Percentiles rank a stretch among this genome's conserved stretches.
Conservation (phyloP, 192 early-diverging fungal genomes). For the Gryganskiella cystojenkinii region DNA sequence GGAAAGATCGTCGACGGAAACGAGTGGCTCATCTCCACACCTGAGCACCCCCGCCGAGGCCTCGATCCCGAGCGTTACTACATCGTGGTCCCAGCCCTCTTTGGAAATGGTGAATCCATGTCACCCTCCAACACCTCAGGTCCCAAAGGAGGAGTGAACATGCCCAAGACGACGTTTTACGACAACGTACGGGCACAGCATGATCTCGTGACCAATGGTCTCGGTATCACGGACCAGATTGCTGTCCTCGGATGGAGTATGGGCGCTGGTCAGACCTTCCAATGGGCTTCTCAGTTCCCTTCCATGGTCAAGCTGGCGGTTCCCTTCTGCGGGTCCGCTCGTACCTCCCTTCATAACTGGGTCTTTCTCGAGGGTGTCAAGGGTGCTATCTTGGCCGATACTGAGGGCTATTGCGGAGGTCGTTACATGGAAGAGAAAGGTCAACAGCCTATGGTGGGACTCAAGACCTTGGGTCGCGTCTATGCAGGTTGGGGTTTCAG, state of each 20-base stretch:
- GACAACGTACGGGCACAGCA: constrained; percentile 28
- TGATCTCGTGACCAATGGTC: constrained; percentile 20
- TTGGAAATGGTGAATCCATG: constrained; percentile 36
- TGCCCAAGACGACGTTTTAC: constrained; percentile 35
- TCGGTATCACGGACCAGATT: constrained; percentile 12
- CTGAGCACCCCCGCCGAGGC: constrained; percentile 15
- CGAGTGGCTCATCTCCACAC: constrained; percentile 39
- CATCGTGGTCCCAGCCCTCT: constrained; percentile 30
- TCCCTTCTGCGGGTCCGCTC: constrained; percentile 31
- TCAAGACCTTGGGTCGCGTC: constrained; percentile 24
- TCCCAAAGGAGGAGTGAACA: constrained; percentile 21
- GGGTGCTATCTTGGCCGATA: constrained; percentile 20
- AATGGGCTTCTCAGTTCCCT: constrained; percentile 34
- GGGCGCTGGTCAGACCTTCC: constrained; percentile 27
- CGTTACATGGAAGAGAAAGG: constrained; percentile 23
- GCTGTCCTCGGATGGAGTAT: constrained; percentile 32
- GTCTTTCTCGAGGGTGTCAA: constrained; percentile 31
- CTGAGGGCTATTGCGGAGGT: constrained; percentile 17
- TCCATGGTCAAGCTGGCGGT: constrained; percentile 24
- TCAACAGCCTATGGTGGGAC: constrained; percentile 15
- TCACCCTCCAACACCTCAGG: constrained; percentile 35
- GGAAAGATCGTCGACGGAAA: constrained; percentile 29
- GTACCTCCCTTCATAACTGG: constrained; percentile 30
- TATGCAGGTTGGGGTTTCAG: constrained; percentile 42
- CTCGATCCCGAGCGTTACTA: constrained; percentile 33